Evolutionary conservation across 2,329 filamentous ascomycete species (phyloP).

Genomic region (Verticillium tricorpus): DNA sequence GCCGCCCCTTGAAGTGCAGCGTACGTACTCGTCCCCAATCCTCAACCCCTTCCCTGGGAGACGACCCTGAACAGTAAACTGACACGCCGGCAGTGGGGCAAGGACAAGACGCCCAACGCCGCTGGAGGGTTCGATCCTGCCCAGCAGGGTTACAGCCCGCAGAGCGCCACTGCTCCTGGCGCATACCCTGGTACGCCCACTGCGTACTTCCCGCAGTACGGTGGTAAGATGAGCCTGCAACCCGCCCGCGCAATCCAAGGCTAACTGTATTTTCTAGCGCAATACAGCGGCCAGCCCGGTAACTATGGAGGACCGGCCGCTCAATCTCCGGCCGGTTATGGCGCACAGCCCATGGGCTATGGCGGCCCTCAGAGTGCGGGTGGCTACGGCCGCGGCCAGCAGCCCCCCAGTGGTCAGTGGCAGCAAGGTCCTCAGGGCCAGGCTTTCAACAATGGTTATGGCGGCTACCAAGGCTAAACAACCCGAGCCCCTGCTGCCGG

Average conservation of each 20-base stretch:
- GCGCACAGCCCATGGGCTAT: conserved; percentile 66
- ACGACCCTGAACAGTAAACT: conserved; percentile 16
- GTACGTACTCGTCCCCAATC: conserved; percentile 54
- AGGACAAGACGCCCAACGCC: conserved; percentile 88
- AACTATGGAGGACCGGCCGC: conserved; percentile 60
- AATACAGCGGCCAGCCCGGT: conserved; percentile 62
- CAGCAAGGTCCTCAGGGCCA: conserved; percentile 44
- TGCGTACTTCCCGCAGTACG: conserved; percentile 90
- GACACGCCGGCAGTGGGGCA: conserved; percentile 74
- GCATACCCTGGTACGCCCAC: conserved; percentile 75
- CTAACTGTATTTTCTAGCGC: conserved; percentile 31
- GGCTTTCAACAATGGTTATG: conserved; percentile 59
- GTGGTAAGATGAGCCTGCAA: conserved; percentile 49
- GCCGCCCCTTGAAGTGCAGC: conserved; percentile 94
- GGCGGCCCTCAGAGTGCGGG: conserved; percentile 71
- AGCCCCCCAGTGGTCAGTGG: conserved; percentile 54
- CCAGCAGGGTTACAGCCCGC: conserved; percentile 64
- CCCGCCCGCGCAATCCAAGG: conserved; percentile 5
- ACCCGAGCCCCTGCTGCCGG: background rate
- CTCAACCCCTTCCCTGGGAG: background rate
- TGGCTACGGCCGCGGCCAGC: conserved; percentile 76
- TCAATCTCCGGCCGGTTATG: conserved; percentile 58
- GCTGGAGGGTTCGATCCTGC: conserved; percentile 71
- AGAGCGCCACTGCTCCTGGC: conserved; percentile 66
- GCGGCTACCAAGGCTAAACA: conserved; percentile 56